These are phyloP conservation scores for Stereum hirsutum DNA, from an alignment of 1,284 basidiomycete genomes.

Conservation along the genomic window DNA sequence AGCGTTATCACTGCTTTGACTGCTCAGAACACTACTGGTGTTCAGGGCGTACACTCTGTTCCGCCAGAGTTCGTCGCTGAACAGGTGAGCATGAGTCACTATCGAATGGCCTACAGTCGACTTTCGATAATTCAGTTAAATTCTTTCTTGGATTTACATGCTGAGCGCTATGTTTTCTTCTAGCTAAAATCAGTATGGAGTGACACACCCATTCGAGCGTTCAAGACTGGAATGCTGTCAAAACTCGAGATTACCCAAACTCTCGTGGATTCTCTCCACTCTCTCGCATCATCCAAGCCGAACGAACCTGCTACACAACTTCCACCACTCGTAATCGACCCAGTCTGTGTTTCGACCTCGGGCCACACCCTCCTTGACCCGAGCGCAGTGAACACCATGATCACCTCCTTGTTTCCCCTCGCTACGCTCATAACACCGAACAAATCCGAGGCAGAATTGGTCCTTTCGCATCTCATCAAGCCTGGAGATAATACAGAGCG, in stretches of 20 bases:
- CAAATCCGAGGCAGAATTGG: slow-evolving; percentile 70
- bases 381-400: slow-evolving; percentile 56
- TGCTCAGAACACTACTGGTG: slow-evolving; percentile 87
- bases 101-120: not conserved
- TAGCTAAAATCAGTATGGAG: slow-evolving; percentile 69
- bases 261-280: slow-evolving; percentile 35
- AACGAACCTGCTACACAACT: slow-evolving; percentile 27
- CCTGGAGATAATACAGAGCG: not conserved
- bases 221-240: slow-evolving; percentile 90
- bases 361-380: slow-evolving; percentile 74
- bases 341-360: slow-evolving; percentile 90
- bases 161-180: not conserved
- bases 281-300: too few relatives aligned
- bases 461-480: slow-evolving; percentile 35
- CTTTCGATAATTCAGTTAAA: not conserved
- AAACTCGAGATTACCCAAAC: slow-evolving; percentile 38
- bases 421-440: slow-evolving; percentile 83
- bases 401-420: slow-evolving; percentile 62
- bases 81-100: slow-evolving; percentile 39
- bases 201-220: slow-evolving; percentile 67
- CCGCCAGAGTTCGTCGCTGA: slow-evolving; percentile 63
- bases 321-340: slow-evolving; percentile 71
- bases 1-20: slow-evolving; percentile 85
- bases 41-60: slow-evolving; percentile 60
- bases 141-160: too few relatives aligned